Conservation (phyloP, 495 filamentous ascomycete species). For the Podospora conica region DNA sequence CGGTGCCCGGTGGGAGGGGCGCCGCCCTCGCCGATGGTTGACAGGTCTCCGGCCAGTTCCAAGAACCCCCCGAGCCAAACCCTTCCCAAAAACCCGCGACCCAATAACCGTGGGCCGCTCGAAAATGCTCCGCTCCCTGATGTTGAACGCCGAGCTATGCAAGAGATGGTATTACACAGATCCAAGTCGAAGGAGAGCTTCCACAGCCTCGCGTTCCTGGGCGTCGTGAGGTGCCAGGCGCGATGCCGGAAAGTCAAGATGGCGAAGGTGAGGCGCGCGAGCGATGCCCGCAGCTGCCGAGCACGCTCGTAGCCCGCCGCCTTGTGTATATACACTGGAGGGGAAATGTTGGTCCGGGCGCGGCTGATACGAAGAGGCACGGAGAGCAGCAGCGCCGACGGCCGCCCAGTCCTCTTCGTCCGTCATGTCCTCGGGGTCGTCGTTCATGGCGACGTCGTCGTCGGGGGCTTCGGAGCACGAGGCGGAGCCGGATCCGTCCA, state of each 20-base stretch:
- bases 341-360: constrained; percentile 29
- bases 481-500: constrained; percentile 65
- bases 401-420: constrained; percentile 97
- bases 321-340: constrained; percentile 43
- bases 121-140: constrained; percentile 15
- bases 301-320: constrained; percentile 39
- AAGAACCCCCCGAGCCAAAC: neutral
- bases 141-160: constrained; percentile 44
- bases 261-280: constrained; percentile 39
- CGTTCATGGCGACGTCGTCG: constrained; percentile 56
- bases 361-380: constrained; percentile 58
- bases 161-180: constrained; percentile 64
- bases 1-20: neutral
- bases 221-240: constrained; percentile 49
- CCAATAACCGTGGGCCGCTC: constrained; percentile 7
- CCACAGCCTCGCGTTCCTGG: constrained; percentile 78
- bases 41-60: neutral
- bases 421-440: constrained; percentile 76
- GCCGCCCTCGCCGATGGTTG: neutral
- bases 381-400: constrained; percentile 78
- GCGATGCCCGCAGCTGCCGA: constrained; percentile 42
- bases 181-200: constrained; percentile 76
- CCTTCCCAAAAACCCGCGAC: constrained; percentile 9
- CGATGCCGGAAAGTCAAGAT: constrained; percentile 41
- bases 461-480: constrained; percentile 73